Evolutionary conservation across 2,329 filamentous ascomycete species (phyloP).

Genomic region (Penicillium capsulatum): DNA sequence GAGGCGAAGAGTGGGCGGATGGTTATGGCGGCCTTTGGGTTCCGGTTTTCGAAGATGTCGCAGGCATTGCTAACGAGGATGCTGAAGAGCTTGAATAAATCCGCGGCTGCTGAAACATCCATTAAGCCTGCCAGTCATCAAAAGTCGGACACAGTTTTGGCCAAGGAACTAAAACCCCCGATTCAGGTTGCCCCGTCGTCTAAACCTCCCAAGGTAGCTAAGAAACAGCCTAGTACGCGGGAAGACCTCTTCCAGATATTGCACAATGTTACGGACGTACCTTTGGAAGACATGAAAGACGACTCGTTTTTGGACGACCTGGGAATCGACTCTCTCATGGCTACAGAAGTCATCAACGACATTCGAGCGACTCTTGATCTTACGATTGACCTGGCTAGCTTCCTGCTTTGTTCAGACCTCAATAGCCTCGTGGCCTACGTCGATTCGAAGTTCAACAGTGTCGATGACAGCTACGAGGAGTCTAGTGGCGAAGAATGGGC

Average conservation of each 20-base stretch:
- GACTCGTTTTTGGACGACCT: conserved; percentile 14
- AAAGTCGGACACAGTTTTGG: too few relatives aligned
- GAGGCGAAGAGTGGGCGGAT: too few relatives aligned
- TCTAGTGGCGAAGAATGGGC: neutral
- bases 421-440: conserved; percentile 20
- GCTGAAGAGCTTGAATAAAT: too few relatives aligned
- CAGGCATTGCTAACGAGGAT: too few relatives aligned
- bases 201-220: too few relatives aligned
- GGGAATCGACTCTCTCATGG: conserved; percentile 25
- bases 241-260: neutral
- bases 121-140: too few relatives aligned
- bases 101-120: too few relatives aligned
- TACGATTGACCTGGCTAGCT: neutral
- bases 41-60: too few relatives aligned
- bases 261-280: neutral
- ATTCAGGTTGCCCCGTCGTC: too few relatives aligned
- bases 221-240: neutral
- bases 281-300: neutral
- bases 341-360: conserved; percentile 19
- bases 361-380: neutral
- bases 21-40: too few relatives aligned
- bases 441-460: neutral
- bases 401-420: neutral
- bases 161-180: too few relatives aligned
- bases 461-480: neutral